Evolutionary conservation across 352 stramenopile genomes (phyloP), one percentile per base, ranked within the genome.

Genomic region (Pythium angustatum): DNA sequence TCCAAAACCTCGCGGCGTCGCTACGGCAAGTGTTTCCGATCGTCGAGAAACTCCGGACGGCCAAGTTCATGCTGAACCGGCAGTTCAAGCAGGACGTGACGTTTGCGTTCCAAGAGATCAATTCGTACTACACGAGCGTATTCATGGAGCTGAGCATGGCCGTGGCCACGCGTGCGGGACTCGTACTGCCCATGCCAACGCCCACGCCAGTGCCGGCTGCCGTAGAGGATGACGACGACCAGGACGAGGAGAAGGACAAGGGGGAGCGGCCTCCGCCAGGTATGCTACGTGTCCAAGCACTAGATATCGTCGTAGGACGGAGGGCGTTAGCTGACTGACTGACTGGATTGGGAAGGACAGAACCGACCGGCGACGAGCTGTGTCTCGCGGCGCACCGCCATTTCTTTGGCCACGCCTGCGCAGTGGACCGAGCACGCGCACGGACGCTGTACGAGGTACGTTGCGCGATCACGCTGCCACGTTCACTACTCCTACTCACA

Each of bases 91-190:
- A 70, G 21, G 81, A 90, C 24, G 73, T 91, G 21, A 64, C 85
- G 19, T 93, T 93, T 57, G 85, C 85, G 4, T 93, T 93, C 56
- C 85, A 93, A 55, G 85, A 93, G 64, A 92, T 92, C 68, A 92
- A 90, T 49, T 88, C 85, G 61, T 91, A 92, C 62, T 93, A 93
- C 72, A 88, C 79, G 24, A 90, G 81, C 19, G 70, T 91, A 6
- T 93, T 93, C 62, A 92, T 91, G 73, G 83, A 93, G 56, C 77
- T 92, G 22, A 87, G 79, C 27, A 90, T 92, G 78, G 77, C 83
- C 17, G 68, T 92, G 17, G 85, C 83, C 24, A 71, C 72, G 33
- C 68, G 68, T 40, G 81, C 81, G 2, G 79, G 77, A 3, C 66
- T 84, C 38, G 69, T 79, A 36, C 62, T 88, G 28, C 79, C 77